Evolutionary conservation across 331 rosid species (phyloP), one percentile per base, ranked within the genome.

Genomic region (Cydonia oblonga): DNA sequence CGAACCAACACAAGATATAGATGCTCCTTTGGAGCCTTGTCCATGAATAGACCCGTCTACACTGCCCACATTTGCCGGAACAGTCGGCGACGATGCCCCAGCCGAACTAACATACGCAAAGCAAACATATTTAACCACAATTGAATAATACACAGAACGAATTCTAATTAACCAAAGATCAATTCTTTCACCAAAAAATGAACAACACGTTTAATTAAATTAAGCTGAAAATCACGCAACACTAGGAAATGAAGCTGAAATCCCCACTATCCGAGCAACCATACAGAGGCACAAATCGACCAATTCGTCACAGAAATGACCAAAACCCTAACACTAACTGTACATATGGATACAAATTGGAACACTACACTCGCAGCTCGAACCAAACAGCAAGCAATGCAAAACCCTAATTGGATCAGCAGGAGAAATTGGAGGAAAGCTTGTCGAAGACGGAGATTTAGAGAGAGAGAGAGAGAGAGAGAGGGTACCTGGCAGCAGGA

Each of bases 21-120:
- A 95, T 59, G 97, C 96, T 0, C 96, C 96, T 85, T 90, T 95
- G 51, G 99, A 93, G 78, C 88, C 96, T 64, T 82, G 96, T 32
- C 89, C 97, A 78, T 86, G 97, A 60, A 82, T 88, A 49, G 99
- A 88, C 38, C 96, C 97, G 65, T 95, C 96, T 32, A 85, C 77
- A 87, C 98, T 93, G 80, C 98, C 96, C 85, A 93, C 88, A 77
- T 95, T 90, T 67, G 87, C 78, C 35, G 90, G 97, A 84, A 83
- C 90, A 35, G 93, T 85, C 18, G 96, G 97, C 30, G 99, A 95
- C 15, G 99, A 95, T 64, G 99, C 99, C 60, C 96, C 97, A 30
- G 96, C 99, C 75, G 99, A 95, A 81, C 99, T 95, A 89, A 79
- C 54, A 78, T 67, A 82, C 67, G 25, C 19, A 84, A 6, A 72